A percentile compares a stretch with the other conserved stretches of the same genome.
Evolutionary conservation across 345 rosid genomes (phyloP).

Genomic region (Hirschfeldia incana): DNA sequence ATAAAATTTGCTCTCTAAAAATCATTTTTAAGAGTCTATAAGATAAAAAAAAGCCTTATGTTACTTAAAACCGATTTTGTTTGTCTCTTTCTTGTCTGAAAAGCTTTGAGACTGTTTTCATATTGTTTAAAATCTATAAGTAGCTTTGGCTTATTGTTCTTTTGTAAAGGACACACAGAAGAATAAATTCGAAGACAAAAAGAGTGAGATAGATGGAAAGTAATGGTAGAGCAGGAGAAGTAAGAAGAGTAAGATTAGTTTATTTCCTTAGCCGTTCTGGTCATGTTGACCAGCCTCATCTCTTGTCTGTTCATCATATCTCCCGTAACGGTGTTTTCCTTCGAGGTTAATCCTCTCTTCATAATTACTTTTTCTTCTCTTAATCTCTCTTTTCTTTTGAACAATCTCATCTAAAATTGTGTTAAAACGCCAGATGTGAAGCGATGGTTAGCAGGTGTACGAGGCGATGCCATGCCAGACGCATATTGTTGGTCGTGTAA

Average conservation of each 20-base stretch:
- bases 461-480: constrained; percentile 71
- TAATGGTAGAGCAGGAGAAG: constrained; percentile 48
- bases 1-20: constrained; percentile 1
- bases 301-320: constrained; percentile 58
- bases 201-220: constrained; percentile 27
- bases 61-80: constrained; percentile 12
- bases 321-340: constrained; percentile 57
- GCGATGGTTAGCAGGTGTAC: constrained; percentile 66
- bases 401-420: background rate
- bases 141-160: constrained; percentile 23
- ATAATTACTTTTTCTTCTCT: background rate
- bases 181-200: constrained; percentile 6
- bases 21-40: constrained; percentile 4
- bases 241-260: constrained; percentile 61
- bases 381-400: background rate
- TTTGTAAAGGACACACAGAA: constrained; percentile 21
- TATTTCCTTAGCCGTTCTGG: constrained; percentile 65
- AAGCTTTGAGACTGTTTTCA: constrained; percentile 10
- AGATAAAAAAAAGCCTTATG: constrained; percentile 11
- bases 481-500: constrained; percentile 76
- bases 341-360: constrained; percentile 45
- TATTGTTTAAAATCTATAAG: background rate
- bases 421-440: constrained; percentile 54
- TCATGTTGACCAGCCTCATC: constrained; percentile 72
- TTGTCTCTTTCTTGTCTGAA: constrained; percentile 33